phyloP scores from a whole-genome alignment of 768 basidiomycete species.

The Podaxis sp. region DNA sequence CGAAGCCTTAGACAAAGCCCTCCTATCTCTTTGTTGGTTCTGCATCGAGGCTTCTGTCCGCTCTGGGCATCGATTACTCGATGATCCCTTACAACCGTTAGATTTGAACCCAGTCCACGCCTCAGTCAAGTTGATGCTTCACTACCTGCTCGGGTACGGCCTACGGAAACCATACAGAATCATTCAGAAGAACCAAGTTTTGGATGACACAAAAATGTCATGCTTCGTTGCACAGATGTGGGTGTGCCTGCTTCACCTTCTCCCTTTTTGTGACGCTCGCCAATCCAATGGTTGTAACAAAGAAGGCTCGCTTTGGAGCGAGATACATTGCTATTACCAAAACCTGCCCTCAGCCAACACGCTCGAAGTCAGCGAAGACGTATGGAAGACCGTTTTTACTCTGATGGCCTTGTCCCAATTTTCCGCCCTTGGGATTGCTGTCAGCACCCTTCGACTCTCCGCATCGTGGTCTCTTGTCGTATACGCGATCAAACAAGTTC shows the following conservation, averaged over 20 bases:
- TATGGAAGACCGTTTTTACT: slow-evolving; percentile 7
- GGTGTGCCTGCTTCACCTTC: slow-evolving; percentile 8
- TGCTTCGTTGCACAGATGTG: slow-evolving; percentile 9
- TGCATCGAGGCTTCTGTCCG: slow-evolving; percentile 9
- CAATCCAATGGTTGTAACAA: not conserved
- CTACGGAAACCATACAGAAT: slow-evolving; percentile 1
- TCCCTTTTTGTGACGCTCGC: not conserved
- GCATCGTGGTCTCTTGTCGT: slow-evolving; percentile 5
- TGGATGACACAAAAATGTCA: not conserved
- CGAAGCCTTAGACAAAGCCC: not conserved
- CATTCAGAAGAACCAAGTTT: not conserved
- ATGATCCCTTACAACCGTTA: not conserved
- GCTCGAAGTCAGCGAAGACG: not conserved
- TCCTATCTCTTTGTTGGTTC: slow-evolving; percentile 8
- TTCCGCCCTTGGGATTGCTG: slow-evolving; percentile 1
- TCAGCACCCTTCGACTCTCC: not conserved
- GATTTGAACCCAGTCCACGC: slow-evolving; percentile 4
- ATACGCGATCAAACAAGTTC: slow-evolving; percentile 6
- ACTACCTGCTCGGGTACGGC: slow-evolving; percentile 5
- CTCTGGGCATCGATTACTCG: not conserved
- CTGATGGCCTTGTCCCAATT: slow-evolving; percentile 8
- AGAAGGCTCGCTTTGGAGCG: not conserved
- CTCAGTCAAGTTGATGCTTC: slow-evolving; percentile 1
- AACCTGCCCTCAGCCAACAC: not conserved
- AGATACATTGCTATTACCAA: not conserved